phyloP scores from a whole-genome alignment of 1,284 basidiomycete genomes.

The Ganoderma lucidum region DNA sequence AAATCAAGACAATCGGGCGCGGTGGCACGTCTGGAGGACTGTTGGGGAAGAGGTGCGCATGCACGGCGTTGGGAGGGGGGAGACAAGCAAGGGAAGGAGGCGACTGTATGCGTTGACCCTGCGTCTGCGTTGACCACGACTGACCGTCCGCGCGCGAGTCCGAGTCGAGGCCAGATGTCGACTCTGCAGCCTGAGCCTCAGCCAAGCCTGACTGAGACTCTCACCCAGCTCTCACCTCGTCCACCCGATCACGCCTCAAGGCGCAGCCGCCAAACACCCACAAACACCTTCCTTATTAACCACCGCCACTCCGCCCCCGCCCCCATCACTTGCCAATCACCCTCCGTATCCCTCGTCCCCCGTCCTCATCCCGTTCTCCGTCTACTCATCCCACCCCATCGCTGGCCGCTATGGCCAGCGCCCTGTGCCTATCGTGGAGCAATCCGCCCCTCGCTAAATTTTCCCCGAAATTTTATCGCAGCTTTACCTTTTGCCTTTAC shows the following conservation, averaged over 20 bases:
- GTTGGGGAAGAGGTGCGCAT: constrained; percentile 1
- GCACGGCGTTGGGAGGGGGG: constrained; percentile 7
- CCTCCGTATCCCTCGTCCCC: not conserved
- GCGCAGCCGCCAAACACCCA: constrained; percentile 13
- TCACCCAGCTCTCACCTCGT: not conserved
- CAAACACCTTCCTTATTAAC: constrained; percentile 25
- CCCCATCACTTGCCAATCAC: not conserved
- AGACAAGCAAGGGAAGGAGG: constrained; percentile 6
- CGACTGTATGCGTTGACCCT: not conserved
- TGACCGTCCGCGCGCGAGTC: constrained; percentile 15
- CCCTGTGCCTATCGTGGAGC: not conserved
- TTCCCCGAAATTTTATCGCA: constrained; percentile 6
- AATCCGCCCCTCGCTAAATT: constrained; percentile 1
- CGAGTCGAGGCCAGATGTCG: constrained; percentile 14
- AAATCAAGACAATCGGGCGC: constrained; percentile 23
- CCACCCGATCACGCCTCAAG: constrained; percentile 9
- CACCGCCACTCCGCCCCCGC: constrained; percentile 11
- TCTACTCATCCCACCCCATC: not conserved
- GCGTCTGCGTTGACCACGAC: constrained; percentile 1
- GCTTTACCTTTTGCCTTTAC: constrained; percentile 12
- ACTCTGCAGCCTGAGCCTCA: too few relatives aligned
- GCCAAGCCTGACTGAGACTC: too few relatives aligned
- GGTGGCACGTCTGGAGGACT: not conserved
- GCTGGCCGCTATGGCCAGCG: not conserved
- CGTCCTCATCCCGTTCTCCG: not conserved